Percentiles rank a stretch among this genome's conserved stretches.
Conservation (phyloP, 768 basidiomycete genomes). For the Phanerodontia chrysosporium region DNA sequence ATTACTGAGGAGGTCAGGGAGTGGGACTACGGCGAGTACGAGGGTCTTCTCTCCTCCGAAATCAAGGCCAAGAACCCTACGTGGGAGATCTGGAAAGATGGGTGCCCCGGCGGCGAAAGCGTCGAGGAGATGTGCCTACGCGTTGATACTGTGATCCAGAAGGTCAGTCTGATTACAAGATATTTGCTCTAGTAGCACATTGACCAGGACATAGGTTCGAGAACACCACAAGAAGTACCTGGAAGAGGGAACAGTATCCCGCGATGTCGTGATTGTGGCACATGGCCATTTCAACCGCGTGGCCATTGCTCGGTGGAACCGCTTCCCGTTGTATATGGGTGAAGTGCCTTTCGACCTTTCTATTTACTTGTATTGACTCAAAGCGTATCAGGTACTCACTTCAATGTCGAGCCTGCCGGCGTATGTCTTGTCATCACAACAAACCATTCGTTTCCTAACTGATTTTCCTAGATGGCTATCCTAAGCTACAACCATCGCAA, state of each 20-base stretch:
- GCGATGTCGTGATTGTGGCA: constrained; percentile 86
- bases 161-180: constrained; percentile 39
- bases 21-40: constrained; percentile 92
- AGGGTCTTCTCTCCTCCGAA: constrained; percentile 77
- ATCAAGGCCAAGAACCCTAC: constrained; percentile 55
- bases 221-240: constrained; percentile 68
- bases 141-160: constrained; percentile 70
- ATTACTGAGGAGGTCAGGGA: constrained; percentile 69
- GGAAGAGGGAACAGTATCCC: constrained; percentile 59
- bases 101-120: constrained; percentile 90
- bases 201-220: constrained; percentile 47
- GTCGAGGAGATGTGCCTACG: constrained; percentile 73
- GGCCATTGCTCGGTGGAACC: constrained; percentile 80
- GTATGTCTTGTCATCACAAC: constrained; percentile 30
- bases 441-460: constrained; percentile 8
- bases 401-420: constrained; percentile 82
- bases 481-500: constrained; percentile 82
- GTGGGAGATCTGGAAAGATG: constrained; percentile 88
- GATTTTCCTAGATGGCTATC: constrained; percentile 57
- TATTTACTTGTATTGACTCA: not conserved
- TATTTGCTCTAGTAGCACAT: not conserved
- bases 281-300: constrained; percentile 83
- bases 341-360: constrained; percentile 13
- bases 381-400: constrained; percentile 53
- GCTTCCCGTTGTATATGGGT: constrained; percentile 60